Base-by-base conservation (phyloP, 1,284 basidiomycete genomes). In the Moniliella sp. region DNA sequence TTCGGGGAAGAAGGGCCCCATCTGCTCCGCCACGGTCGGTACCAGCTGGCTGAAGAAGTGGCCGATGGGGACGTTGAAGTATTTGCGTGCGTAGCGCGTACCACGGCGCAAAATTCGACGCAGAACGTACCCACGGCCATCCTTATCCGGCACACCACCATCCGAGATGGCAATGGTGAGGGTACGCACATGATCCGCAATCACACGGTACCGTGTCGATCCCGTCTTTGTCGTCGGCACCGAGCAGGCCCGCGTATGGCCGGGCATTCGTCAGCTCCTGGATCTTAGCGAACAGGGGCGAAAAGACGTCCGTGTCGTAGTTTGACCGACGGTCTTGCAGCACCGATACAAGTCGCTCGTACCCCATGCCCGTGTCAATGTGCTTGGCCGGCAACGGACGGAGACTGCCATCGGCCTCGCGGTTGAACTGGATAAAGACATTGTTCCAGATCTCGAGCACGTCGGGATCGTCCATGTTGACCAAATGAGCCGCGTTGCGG, bases 371-470 rank as follows among this genome's bases (percentile, higher is more conserved):
- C 9, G 88, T 97, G 62, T 97, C 88, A 44, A 97, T 78, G 56
- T 97, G 88, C 64, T 86, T 83, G 29, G 78, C 74, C 15, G 91
- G 88, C 12, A 97, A 70, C 1, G 73, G 45, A 37, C 73, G 74
- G 11, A 97, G 69, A 11, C 74, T 73, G 32, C 79, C 78, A 40
- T 84, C 78, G 25, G 75, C 71, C 63, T 94, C 88, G 25, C 88
- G 78, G 63, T 97, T 97, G 68, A 79, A 97, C 55, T 93, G 84
- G 57, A 97, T 94, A 63, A 94, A 97, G 36, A 97, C 88, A 62
- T 91, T 91, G 68, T 97, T 97, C 88, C 88, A 97, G 51, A 97
- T 86, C 64, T 97, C 91, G 39, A 97, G 70, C 4, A 97, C 88
- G 48, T 86, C 74, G 3, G 88, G 81, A 57, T 97, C 84, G 61